These are phyloP conservation scores for Pisolithus albus DNA, from an alignment of 768 basidiomycete genomes.

Conservation along the genomic window DNA sequence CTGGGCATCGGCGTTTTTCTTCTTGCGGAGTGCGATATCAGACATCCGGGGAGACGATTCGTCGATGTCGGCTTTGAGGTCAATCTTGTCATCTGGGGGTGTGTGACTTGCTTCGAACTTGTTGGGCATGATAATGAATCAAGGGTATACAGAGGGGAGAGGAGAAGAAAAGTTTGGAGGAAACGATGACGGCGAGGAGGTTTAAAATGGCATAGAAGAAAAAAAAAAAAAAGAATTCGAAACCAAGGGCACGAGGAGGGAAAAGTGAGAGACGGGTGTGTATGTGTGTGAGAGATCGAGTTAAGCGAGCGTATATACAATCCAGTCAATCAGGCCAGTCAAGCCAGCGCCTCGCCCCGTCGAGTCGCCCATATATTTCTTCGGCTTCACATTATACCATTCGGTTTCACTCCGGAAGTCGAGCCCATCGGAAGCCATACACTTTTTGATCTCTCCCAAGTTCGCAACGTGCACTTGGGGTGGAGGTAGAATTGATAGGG, in stretches of 20 bases:
- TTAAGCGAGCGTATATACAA: conserved; percentile 34
- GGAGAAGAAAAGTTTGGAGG: conserved; percentile 14
- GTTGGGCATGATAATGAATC: conserved; percentile 21
- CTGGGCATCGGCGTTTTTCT: conserved; percentile 88
- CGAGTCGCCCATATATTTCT: not conserved
- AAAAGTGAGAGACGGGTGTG: conserved; percentile 37
- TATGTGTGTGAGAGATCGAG: conserved; percentile 30
- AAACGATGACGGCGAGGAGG: conserved; percentile 19
- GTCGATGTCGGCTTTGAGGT: conserved; percentile 32
- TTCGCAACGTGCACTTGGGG: not conserved
- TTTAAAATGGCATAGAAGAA: conserved; percentile 48
- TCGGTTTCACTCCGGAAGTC: not conserved
- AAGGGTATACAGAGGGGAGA: conserved; percentile 9
- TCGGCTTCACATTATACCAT: conserved; percentile 2
- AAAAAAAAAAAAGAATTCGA: conserved; percentile 53
- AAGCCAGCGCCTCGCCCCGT: conserved; percentile 16
- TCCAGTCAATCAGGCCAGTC: conserved; percentile 19
- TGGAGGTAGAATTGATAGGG: not conserved
- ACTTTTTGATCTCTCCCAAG: not conserved
- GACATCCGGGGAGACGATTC: conserved; percentile 39
- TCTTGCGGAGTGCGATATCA: conserved; percentile 70
- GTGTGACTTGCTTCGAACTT: conserved; percentile 21
- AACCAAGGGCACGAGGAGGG: conserved; percentile 61
- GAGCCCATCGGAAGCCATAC: not conserved
- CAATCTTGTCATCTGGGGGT: conserved; percentile 31